phyloP scores from a whole-genome alignment of 1,284 basidiomycete genomes.

The Termitomyces sp. region DNA sequence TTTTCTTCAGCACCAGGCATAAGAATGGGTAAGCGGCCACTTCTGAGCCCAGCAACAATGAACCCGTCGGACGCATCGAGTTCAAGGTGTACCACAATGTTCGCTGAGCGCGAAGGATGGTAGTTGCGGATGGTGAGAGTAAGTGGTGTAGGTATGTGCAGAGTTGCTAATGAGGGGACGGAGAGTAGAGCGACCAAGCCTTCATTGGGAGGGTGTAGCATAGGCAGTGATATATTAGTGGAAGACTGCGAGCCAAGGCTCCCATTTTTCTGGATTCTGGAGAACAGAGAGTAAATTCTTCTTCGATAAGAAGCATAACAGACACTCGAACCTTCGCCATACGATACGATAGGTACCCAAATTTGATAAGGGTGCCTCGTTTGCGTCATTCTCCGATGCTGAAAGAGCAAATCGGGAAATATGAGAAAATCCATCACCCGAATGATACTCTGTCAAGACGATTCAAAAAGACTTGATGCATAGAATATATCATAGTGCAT shows the following conservation, averaged over 20 bases:
- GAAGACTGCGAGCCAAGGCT: constrained; percentile 39
- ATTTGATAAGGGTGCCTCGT: constrained; percentile 33
- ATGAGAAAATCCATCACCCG: constrained; percentile 60
- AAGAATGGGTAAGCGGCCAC: constrained; percentile 58
- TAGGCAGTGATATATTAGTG: constrained; percentile 53
- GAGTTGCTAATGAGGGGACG: constrained; percentile 52
- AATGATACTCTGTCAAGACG: constrained; percentile 45
- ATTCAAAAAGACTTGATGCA: neutral
- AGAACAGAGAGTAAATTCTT: neutral
- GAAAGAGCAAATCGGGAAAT: constrained; percentile 48
- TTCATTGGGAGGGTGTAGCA: constrained; percentile 52
- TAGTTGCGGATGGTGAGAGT: constrained; percentile 61
- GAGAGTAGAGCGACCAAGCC: constrained; percentile 59
- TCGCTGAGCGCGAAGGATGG: constrained; percentile 57
- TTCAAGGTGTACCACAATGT: constrained; percentile 63
- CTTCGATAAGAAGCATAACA: neutral
- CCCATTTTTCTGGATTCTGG: constrained; percentile 41
- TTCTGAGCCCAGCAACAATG: constrained; percentile 66
- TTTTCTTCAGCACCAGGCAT: constrained; percentile 65
- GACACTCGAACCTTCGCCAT: constrained; percentile 59
- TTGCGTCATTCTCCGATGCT: constrained; percentile 32
- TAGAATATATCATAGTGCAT: neutral
- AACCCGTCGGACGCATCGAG: constrained; percentile 61
- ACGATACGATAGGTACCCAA: constrained; percentile 56
- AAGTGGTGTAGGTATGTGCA: constrained; percentile 57